Percentiles rank a stretch among this genome's conserved stretches.
phyloP scores from a whole-genome alignment of 2,329 filamentous ascomycete species.

The Plenodomus biglobosus region DNA sequence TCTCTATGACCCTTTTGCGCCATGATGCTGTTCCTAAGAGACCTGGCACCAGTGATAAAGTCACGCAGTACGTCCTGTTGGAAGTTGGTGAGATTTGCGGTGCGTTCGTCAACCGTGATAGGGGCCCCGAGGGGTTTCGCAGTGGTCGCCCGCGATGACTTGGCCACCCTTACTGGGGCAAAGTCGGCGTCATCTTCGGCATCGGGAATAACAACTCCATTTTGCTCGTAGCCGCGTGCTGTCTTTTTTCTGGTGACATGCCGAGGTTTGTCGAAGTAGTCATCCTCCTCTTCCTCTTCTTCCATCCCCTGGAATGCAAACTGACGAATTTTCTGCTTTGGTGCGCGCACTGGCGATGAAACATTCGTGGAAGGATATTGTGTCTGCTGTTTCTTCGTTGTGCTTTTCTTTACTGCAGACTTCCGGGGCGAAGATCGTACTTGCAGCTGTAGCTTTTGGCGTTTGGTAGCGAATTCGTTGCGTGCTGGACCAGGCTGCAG shows the following conservation, averaged over 20 bases:
- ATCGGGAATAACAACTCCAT: constrained; percentile 43
- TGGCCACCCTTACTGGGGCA: constrained; percentile 41
- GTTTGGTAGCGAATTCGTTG: constrained; percentile 46
- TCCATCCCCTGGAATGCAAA: constrained; percentile 30
- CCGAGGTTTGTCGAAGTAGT: constrained; percentile 27
- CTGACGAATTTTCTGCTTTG: constrained; percentile 40
- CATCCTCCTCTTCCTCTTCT: constrained; percentile 27
- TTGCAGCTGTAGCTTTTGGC: constrained; percentile 53
- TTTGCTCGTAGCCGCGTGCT: constrained; percentile 40
- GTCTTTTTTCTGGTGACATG: constrained; percentile 20
- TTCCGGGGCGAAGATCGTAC: constrained; percentile 54
- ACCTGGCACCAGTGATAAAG: constrained; percentile 66
- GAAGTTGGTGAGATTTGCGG: constrained; percentile 58
- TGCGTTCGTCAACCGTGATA: constrained; percentile 59
- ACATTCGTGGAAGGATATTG: constrained; percentile 67
- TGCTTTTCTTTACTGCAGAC: constrained; percentile 31
- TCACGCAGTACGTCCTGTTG: constrained; percentile 65
- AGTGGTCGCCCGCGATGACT: constrained; percentile 42
- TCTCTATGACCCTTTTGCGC: constrained; percentile 59
- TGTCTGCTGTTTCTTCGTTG: constrained; percentile 40
- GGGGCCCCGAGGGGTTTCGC: constrained; percentile 55
- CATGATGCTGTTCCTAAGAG: constrained; percentile 62
- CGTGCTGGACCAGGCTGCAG: constrained; percentile 49
- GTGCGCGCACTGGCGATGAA: constrained; percentile 62
- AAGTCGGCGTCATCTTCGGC: constrained; percentile 51